Evolutionary conservation across 2,329 filamentous ascomycete species (phyloP), one percentile per base, ranked within the genome.

Genomic region (Colletotrichum echinochloae): DNA sequence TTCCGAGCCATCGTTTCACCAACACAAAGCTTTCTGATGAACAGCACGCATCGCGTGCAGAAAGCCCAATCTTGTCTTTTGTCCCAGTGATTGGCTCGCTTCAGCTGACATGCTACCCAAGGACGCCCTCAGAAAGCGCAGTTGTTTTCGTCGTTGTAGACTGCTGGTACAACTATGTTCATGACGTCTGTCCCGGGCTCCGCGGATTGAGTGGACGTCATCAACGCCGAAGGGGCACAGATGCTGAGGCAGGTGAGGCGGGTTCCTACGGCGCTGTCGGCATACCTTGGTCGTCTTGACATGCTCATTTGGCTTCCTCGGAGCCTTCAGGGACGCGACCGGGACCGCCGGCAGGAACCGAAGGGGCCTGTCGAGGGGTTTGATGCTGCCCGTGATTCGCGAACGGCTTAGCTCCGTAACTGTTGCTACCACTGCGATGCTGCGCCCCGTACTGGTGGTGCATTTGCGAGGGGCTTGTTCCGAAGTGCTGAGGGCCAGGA

Each of bases 381-480:
- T 86, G 85, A 37, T 71, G 69, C 39, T 60, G 65, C 28, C 65
- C 69, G 78, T 68, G 68, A 46, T 46, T 81, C 61, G 83, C 82
- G 71, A 84, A 86, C 73, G 83, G 85, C 78, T 88, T 88, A 73
- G 82, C 84, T 73, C 76, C 76, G 70, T 87, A 86, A 68, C 83
- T 87, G 77, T 85, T 87, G 74, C 84, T 86, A 73, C 87, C 87
- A 75, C 86, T 90, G 74, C 88, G 88, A 76, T 89, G 86, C 73
- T 87, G 86, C 48, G 85, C 85, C 2, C 86, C 86, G 76, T 89
- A 91, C 74, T 91, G 88, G 77, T 91, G 89, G 77, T 91, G 89
- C 75, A 84, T 81, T 70, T 91, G 88, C 73, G 91, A 90, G 60
- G 90, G 90, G 75, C 90, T 92, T 44, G 87, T 88, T 65, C 89